phyloP scores from a whole-genome alignment of 192 early-diverging fungal genomes.

The Allomyces macrogynus region DNA sequence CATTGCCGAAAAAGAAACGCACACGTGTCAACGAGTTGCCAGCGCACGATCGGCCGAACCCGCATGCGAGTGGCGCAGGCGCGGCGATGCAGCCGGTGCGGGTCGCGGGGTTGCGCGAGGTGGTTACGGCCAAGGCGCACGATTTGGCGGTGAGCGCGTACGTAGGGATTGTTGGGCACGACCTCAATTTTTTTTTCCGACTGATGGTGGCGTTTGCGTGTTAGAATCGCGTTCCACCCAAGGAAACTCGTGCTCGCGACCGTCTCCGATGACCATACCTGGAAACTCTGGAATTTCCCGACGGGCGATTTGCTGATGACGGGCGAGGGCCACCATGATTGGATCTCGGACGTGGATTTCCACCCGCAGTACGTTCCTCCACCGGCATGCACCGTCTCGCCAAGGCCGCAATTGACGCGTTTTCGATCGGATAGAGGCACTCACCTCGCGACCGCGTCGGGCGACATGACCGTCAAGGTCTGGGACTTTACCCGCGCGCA shows the following conservation, averaged over 20 bases:
- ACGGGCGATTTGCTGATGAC: constrained; percentile 32
- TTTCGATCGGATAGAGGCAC: too few relatives aligned
- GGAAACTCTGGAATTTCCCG: constrained; percentile 39
- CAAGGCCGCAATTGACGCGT: too few relatives aligned
- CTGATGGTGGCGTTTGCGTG: too few relatives aligned
- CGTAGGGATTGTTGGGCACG: too few relatives aligned
- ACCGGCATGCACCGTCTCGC: too few relatives aligned
- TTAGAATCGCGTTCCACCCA: constrained; percentile 34
- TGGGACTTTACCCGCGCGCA: constrained; percentile 34
- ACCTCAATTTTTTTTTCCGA: too few relatives aligned
- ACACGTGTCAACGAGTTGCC: too few relatives aligned
- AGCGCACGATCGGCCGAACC: too few relatives aligned
- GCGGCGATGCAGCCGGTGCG: constrained; percentile 12
- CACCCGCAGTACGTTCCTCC: constrained; percentile 32
- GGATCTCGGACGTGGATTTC: constrained; percentile 37
- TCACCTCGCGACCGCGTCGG: constrained; percentile 32
- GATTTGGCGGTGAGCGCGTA: constrained; percentile 22
- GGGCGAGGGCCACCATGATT: constrained; percentile 30
- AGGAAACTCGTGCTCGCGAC: constrained; percentile 35
- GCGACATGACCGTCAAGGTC: constrained; percentile 30
- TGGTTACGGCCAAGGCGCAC: constrained; percentile 15
- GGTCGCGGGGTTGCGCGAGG: constrained; percentile 1
- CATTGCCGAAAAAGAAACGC: too few relatives aligned
- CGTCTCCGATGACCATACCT: constrained; percentile 30
- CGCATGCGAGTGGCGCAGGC: neutral